These are phyloP conservation scores for Omphalotus olearius DNA, from an alignment of 1,284 basidiomycete species.

Conservation along the genomic window DNA sequence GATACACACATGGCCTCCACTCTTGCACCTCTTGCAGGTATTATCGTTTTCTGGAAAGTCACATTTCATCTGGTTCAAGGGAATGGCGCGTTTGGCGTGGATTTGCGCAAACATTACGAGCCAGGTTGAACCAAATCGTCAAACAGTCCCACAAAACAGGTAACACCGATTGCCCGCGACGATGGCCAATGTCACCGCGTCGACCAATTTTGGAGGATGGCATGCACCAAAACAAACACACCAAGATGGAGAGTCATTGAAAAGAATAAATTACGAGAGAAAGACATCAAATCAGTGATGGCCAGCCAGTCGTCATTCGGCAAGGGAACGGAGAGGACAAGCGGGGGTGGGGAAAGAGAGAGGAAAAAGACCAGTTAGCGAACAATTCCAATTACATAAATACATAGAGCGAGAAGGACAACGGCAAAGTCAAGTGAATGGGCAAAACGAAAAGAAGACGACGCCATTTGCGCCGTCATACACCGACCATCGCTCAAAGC, in stretches of 20 bases:
- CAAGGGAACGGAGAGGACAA: no score
- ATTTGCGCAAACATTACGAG: neutral
- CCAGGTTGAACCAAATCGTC: conserved; percentile 6
- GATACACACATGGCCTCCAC: conserved; percentile 67
- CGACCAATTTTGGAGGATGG: no score
- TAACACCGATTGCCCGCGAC: conserved; percentile 10
- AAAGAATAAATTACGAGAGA: no score
- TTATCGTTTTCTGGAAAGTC: conserved; percentile 65
- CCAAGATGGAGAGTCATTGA: no score
- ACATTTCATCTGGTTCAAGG: conserved; percentile 65
- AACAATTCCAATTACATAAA: no score
- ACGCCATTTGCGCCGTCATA: neutral
- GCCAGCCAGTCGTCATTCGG: no score
- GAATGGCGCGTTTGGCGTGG: neutral
- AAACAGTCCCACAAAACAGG: neutral
- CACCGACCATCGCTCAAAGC: neutral
- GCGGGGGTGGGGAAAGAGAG: no score
- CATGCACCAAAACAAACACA: no score
- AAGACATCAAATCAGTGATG: no score
- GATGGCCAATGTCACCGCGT: no score
- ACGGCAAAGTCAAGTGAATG: neutral
- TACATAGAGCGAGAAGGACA: no score
- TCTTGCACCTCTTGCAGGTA: conserved; percentile 68
- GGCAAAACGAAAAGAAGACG: conserved; percentile 12
- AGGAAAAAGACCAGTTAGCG: no score